Conservation (phyloP, 306 rosid species). For the Cyclanthera cordifolia region DNA sequence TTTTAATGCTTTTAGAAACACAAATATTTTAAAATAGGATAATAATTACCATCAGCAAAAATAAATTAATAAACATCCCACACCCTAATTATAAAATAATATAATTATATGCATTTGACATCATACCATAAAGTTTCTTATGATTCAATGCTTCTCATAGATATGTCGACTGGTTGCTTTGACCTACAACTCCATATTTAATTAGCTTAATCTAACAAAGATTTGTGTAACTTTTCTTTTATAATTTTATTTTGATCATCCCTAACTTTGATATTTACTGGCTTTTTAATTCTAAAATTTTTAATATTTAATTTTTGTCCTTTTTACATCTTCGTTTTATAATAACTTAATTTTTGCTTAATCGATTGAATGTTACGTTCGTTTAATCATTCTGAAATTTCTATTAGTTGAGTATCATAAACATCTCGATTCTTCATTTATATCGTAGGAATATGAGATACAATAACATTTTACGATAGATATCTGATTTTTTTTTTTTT, state of each 20-base stretch:
- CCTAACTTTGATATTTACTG: not conserved
- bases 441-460: no score
- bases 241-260: not conserved
- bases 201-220: not conserved
- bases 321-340: no score
- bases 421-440: no score
- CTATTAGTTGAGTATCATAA: no score
- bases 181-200: not conserved
- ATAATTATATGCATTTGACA: not conserved
- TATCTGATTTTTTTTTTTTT: no score
- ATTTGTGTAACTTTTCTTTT: not conserved
- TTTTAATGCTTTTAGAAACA: no score
- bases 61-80: not conserved
- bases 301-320: not conserved
- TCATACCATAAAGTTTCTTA: not conserved
- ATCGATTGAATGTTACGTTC: no score
- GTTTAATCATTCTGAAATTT: no score
- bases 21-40: not conserved
- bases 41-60: not conserved
- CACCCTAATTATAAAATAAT: not conserved
- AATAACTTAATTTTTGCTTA: no score
- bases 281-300: not conserved
- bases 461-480: no score
- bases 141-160: conserved; percentile 1
- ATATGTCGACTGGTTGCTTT: not conserved